Evolutionary conservation across 2,329 filamentous ascomycete genomes (phyloP).

Genomic region (Phialophora expanda): DNA sequence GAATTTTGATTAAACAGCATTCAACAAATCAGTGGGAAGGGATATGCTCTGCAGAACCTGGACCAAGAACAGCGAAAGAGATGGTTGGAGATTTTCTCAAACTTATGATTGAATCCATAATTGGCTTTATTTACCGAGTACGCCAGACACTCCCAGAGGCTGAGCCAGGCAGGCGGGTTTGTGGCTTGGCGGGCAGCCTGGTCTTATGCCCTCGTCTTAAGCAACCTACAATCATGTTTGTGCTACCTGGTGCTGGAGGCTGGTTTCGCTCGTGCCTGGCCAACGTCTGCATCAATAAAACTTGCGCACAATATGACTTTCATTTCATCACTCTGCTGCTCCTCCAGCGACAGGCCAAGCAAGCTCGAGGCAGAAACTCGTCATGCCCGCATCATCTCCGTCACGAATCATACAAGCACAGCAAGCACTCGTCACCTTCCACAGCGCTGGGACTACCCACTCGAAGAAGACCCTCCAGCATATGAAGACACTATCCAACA

Average conservation of each 20-base stretch:
- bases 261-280: background rate
- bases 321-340: conserved; percentile 24
- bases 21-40: too few relatives aligned
- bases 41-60: background rate
- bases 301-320: background rate
- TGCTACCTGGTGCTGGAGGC: background rate
- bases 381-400: conserved; percentile 31
- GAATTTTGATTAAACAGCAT: too few relatives aligned
- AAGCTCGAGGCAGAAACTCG: conserved; percentile 28
- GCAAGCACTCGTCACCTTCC: conserved; percentile 13
- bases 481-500: conserved; percentile 29
- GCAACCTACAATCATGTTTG: background rate
- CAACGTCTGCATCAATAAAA: background rate
- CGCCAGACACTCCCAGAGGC: background rate
- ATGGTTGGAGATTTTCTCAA: background rate
- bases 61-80: background rate
- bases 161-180: conserved; percentile 12
- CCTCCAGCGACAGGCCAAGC: conserved; percentile 21
- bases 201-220: background rate
- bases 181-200: conserved; percentile 12
- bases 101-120: background rate
- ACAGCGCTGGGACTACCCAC: conserved; percentile 8
- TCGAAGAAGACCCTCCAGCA: conserved; percentile 28
- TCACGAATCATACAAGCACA: conserved; percentile 6
- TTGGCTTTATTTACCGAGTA: background rate